Evolutionary conservation across 306 rosid genomes (phyloP).

Genomic region (Quercus agrifolia): DNA sequence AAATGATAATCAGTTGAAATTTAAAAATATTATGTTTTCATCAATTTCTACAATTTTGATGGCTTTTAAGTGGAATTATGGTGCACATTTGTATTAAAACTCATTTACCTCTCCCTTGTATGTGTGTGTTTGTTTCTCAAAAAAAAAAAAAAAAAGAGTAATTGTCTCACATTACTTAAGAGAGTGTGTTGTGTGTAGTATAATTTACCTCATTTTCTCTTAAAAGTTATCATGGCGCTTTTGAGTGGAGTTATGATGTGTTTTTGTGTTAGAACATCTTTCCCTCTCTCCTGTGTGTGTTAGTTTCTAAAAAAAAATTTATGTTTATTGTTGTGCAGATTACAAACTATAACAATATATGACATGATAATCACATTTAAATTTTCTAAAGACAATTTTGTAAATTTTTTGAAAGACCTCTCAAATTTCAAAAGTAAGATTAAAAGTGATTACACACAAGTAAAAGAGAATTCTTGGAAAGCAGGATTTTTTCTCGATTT

Average conservation of each 20-base stretch:
- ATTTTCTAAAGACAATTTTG: neutral
- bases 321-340: neutral
- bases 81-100: too few species aligned
- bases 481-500: neutral
- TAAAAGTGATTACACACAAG: neutral
- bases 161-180: too few species aligned
- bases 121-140: too few species aligned
- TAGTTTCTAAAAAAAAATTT: too few species aligned
- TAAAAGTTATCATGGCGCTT: too few species aligned
- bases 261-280: too few species aligned
- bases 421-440: neutral
- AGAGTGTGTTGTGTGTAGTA: too few species aligned
- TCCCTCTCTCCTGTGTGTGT: too few species aligned
- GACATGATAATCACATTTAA: neutral
- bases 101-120: too few species aligned
- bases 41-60: neutral
- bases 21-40: neutral
- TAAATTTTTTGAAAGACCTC: neutral
- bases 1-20: neutral
- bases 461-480: neutral
- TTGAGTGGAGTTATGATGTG: too few species aligned
- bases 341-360: neutral
- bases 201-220: fast-evolving
- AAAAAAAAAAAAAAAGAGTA: too few species aligned
- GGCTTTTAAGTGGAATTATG: too few species aligned